A percentile compares a stretch with the other conserved stretches of the same genome.
Evolutionary conservation across 306 rosid species (phyloP).

Genomic region (Prosopis cineraria): DNA sequence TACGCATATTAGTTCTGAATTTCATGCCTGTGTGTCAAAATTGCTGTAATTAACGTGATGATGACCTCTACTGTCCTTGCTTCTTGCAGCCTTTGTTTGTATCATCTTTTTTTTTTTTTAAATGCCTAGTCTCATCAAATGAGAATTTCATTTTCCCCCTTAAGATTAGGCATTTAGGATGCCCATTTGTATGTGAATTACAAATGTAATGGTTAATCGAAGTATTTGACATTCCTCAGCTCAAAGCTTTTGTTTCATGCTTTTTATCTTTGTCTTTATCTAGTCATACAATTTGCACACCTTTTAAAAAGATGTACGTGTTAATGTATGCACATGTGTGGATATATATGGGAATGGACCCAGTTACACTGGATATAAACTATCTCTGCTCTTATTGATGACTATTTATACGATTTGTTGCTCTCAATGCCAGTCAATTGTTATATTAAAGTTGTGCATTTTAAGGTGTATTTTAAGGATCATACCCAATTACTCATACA

Average conservation of each 20-base stretch:
- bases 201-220: background rate
- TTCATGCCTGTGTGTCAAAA: background rate
- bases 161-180: no score
- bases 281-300: background rate
- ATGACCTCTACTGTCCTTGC: background rate
- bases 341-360: background rate
- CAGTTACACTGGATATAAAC: background rate
- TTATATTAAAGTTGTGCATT: background rate
- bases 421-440: background rate
- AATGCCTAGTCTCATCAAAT: background rate
- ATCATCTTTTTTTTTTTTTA: background rate
- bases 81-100: background rate
- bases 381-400: background rate
- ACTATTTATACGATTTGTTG: background rate
- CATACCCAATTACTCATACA: background rate
- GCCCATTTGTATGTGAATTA: no score
- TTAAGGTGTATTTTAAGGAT: background rate
- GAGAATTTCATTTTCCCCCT: background rate
- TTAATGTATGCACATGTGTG: background rate
- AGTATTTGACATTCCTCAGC: background rate
- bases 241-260: background rate
- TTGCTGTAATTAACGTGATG: background rate
- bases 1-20: background rate
- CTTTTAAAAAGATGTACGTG: background rate
- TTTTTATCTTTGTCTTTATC: background rate